Conservation (phyloP, 202 grass and related monocot genomes). For the Cymbopogon flexuosus region DNA sequence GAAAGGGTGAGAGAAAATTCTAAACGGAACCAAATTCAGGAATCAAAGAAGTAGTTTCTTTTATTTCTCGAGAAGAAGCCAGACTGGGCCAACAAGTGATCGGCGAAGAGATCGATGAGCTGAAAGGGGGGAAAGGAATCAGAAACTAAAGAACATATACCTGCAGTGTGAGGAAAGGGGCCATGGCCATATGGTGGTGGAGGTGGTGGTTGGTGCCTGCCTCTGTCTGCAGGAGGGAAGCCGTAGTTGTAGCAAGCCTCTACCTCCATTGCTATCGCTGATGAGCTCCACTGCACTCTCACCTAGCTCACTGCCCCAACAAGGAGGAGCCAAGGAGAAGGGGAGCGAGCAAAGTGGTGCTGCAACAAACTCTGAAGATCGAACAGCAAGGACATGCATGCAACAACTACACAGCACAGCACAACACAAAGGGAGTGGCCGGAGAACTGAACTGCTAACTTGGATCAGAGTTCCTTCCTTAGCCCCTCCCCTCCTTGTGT, state of each 20-base stretch:
- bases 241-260: conserved; percentile 43
- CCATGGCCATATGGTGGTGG: conserved; percentile 19
- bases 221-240: conserved; percentile 30
- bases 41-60: not conserved
- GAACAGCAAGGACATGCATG: conserved; percentile 9
- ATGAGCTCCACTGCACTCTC: conserved; percentile 10
- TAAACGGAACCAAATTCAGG: not conserved
- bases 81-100: not conserved
- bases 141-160: conserved; percentile 13
- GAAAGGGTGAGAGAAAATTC: not conserved
- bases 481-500: not conserved
- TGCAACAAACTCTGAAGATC: not conserved
- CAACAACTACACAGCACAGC: conserved; percentile 8
- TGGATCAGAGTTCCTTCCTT: conserved; percentile 11
- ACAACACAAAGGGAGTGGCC: conserved; percentile 27
- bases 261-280: conserved; percentile 33
- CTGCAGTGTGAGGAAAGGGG: conserved; percentile 31
- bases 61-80: not conserved
- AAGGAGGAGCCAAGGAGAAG: not conserved
- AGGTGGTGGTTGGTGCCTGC: conserved; percentile 28
- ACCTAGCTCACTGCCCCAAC: not conserved
- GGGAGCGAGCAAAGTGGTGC: not conserved
- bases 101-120: not conserved
- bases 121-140: not conserved
- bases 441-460: not conserved